Evolutionary conservation across 139 green algal genomes (phyloP), one percentile per base, ranked within the genome.

Genomic region (Pseudopediastrum boryanum): DNA sequence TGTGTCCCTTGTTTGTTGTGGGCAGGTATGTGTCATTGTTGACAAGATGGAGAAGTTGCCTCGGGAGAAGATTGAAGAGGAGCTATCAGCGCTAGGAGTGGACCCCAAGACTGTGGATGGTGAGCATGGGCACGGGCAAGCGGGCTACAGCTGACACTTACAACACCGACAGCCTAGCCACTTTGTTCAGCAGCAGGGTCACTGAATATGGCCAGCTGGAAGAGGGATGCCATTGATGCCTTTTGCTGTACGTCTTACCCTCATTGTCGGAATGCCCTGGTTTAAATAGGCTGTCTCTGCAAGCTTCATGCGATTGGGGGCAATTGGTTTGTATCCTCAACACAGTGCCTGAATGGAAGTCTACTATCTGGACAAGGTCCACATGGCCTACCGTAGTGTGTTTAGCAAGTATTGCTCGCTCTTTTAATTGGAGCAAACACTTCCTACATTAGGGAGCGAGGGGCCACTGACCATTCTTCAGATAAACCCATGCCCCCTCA

Each of bases 21-120:
- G 6, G 9, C 75, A 82, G 7, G 94, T 97, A 43, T 97, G 90
- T 78, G 92, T 99, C 7, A 80, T 98, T 9, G 94, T 99, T 39
- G 96, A 99, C 90, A 99, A 99, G 88, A 83, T 95, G 52, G 94
- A 97, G 50, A 97, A 97, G 84, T 71, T 98, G 23, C 85, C 90
- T 0, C 59, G 86, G 35, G 85, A 91, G 23, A 84, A 96, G 85
- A 85, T 98, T 38, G 87, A 92, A 48, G 82, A 81, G 43, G 88
- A 96, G 84, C 89, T 99, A 72, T 64, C 27, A 3, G 83, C 73
- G 39, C 56, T 90, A 12, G 90, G 90, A 0, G 77, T 97, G n/a
- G 41, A 71, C 0, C 50, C 77, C 1, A 80, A 89, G 4, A 89
- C 93, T 3, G 83, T 92, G 0, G 73, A 90, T 10, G 86, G 83